Percentiles rank a stretch among this genome's conserved stretches.
Evolutionary conservation across 805 yeast species (phyloP).

Genomic region (Priceomyces fermenticarens): DNA sequence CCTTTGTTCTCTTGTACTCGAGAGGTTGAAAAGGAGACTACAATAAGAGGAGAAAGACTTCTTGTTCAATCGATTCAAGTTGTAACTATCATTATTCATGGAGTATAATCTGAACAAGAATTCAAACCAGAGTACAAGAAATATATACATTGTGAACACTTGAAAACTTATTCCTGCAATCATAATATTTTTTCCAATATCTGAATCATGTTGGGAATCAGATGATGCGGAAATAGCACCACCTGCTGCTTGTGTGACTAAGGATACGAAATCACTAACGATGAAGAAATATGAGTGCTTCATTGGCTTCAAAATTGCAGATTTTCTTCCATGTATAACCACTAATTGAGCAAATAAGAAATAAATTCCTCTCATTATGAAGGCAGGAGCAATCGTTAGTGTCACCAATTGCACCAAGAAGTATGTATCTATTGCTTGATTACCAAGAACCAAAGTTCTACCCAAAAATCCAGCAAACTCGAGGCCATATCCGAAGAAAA

Average conservation of each 20-base stretch:
- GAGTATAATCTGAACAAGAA: conserved; percentile 43
- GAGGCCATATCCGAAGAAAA: conserved; percentile 52
- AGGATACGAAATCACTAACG: conserved; percentile 58
- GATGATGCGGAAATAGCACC: conserved; percentile 63
- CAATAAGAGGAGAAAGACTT: conserved; percentile 22
- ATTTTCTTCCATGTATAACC: conserved; percentile 54
- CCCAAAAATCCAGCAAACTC: conserved; percentile 71
- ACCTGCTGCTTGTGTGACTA: conserved; percentile 69
- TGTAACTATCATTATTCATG: conserved; percentile 10
- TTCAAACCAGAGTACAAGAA: conserved; percentile 47
- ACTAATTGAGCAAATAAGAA: conserved; percentile 65
- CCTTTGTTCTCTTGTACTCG: conserved; percentile 20
- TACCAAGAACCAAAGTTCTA: conserved; percentile 43
- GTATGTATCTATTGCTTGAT: conserved; percentile 28
- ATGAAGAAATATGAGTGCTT: conserved; percentile 64
- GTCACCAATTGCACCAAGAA: conserved; percentile 65
- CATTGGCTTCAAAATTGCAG: conserved; percentile 53
- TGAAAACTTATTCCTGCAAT: conserved; percentile 78
- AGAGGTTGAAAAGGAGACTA: conserved; percentile 24
- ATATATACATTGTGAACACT: conserved; percentile 64
- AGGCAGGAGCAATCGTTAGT: conserved; percentile 77
- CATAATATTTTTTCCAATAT: conserved; percentile 63
- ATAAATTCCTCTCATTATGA: conserved; percentile 81
- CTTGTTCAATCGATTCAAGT: conserved; percentile 14
- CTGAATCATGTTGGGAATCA: conserved; percentile 23